Evolutionary conservation across 371 early-diverging fungal genomes (phyloP), one percentile per base, ranked within the genome.

Genomic region (Mortierella sp.): DNA sequence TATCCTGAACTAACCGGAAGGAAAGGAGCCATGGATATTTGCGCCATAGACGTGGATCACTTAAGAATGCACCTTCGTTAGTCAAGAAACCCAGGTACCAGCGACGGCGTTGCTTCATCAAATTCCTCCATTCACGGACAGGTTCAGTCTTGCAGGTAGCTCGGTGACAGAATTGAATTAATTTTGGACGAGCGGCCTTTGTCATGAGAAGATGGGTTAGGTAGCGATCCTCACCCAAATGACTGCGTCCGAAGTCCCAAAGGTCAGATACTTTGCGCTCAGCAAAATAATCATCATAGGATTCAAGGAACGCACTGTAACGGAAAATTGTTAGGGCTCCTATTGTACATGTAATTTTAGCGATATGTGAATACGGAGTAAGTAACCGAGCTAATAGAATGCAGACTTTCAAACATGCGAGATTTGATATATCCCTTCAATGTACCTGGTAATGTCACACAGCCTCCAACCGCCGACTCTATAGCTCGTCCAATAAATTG

Each of bases 161-260:
- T 45, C 94, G 92, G 10, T 96, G 90, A 9, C 95, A 93, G 86
- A 99, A 99, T 70, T 96, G 94, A 38, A 79, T 60, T 84, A 95
- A 93, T 84, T 97, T 97, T 86, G 94, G 91, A 83, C 94, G 93
- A 50, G 97, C 96, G 84, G 98, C 99, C 76, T 97, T 93, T 83
- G 98, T 98, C 74, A 99, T 90, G 85, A 99, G 93, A 21, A 99
- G 87, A 0, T 99, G 99, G 4, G 99, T 99, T 79, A 97, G 83
- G 74, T 95, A 97, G 24, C 94, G 90, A 73, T 94, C 94, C 84
- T 94, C 94, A 57, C 93, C 94, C 58, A 94, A 84, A 38, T 87
- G 88, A 63, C 59, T 59, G 28, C 72, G 72, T 11, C 72, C 72
- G 40, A 72, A 72, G 48, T 72, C 72, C 72, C 70, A 74, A 22